A percentile compares a stretch with the other conserved stretches of the same genome.
Evolutionary conservation across 2,329 filamentous ascomycete species (phyloP).

Genomic region (Simplicillium aogashimaense): DNA sequence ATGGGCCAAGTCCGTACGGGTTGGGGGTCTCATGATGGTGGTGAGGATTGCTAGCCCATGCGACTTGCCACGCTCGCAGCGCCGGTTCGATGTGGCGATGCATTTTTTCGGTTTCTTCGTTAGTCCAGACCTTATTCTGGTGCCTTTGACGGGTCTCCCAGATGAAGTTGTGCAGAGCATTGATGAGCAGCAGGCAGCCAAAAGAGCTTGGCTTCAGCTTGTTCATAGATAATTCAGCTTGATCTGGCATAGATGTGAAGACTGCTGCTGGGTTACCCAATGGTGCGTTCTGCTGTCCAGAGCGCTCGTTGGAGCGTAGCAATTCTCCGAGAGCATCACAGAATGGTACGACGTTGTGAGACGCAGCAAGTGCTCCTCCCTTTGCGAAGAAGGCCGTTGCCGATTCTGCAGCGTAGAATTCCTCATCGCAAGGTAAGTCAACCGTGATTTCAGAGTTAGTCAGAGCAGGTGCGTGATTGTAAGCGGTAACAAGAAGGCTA

Average conservation of each 20-base stretch:
- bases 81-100: slow-evolving; percentile 91
- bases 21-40: slow-evolving; percentile 80
- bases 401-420: slow-evolving; percentile 76
- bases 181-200: slow-evolving; percentile 83
- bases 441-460: slow-evolving; percentile 90
- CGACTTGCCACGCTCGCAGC: slow-evolving; percentile 85
- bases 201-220: slow-evolving; percentile 80
- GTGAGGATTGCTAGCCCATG: slow-evolving; percentile 78
- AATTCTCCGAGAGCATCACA: slow-evolving; percentile 73
- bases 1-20: slow-evolving; percentile 67
- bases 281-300: slow-evolving; percentile 39
- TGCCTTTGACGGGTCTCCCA: slow-evolving; percentile 94
- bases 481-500: slow-evolving; percentile 81
- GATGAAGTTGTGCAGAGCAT: slow-evolving; percentile 94
- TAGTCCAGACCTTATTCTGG: slow-evolving; percentile 80
- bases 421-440: slow-evolving; percentile 86
- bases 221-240: slow-evolving; percentile 40
- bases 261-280: slow-evolving; percentile 29
- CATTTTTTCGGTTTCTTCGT: slow-evolving; percentile 90
- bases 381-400: slow-evolving; percentile 71
- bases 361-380: slow-evolving; percentile 60
- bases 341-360: slow-evolving; percentile 67
- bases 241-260: slow-evolving; percentile 13
- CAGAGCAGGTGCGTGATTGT: slow-evolving; percentile 83
- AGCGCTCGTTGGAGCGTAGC: slow-evolving; percentile 58